phyloP scores from a whole-genome alignment of 768 basidiomycete genomes.

The Russula olivacea region DNA sequence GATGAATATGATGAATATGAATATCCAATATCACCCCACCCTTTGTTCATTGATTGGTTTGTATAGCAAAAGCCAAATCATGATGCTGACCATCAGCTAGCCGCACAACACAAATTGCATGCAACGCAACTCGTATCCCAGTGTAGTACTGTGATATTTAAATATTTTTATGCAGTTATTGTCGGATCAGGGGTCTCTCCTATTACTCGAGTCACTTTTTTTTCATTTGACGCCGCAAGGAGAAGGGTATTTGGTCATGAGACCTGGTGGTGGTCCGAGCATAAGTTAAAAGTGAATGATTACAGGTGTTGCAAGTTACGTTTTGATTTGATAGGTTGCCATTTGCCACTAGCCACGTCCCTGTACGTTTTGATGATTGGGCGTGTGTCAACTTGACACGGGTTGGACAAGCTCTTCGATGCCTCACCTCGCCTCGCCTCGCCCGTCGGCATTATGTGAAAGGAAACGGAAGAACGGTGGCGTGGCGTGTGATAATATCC shows the following conservation, averaged over 20 bases:
- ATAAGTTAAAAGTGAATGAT: too few relatives aligned
- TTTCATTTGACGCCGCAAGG: slow-evolving; percentile 18
- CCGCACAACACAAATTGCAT: neutral
- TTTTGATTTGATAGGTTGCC: slow-evolving; percentile 3
- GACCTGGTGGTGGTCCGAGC: slow-evolving; percentile 1
- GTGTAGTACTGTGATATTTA: neutral
- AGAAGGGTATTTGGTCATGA: slow-evolving; percentile 10
- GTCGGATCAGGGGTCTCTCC: neutral
- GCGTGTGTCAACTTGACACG: neutral
- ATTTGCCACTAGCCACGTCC: neutral
- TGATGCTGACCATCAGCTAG: neutral
- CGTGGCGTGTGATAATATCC: neutral
- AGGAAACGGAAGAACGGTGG: neutral
- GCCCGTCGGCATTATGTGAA: neutral
- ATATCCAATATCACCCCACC: too few relatives aligned
- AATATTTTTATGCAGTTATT: neutral
- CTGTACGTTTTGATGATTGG: neutral
- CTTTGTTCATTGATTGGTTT: too few relatives aligned
- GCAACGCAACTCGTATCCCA: neutral
- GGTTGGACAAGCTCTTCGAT: neutral
- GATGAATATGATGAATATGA: too few relatives aligned
- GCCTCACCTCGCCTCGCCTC: slow-evolving; percentile 15
- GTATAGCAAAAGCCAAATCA: too few relatives aligned
- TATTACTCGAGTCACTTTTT: slow-evolving; percentile 16
- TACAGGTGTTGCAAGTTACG: neutral